Evolutionary conservation across 495 filamentous ascomycete species (phyloP).

Genomic region (Podospora didyma): DNA sequence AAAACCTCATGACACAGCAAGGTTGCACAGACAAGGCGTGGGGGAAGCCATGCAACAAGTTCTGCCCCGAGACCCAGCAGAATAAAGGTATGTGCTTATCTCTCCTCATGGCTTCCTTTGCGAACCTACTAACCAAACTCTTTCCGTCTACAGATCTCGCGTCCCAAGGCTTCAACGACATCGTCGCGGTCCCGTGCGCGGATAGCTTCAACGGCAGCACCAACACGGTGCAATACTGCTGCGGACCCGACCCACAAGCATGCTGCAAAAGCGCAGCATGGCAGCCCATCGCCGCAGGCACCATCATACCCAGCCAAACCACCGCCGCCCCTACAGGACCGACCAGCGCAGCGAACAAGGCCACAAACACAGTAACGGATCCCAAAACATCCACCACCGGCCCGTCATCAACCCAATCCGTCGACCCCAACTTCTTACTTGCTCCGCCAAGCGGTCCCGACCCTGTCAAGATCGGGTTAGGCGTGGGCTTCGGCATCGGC

Average conservation of each 20-base stretch:
- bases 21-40: constrained; percentile 21
- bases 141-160: neutral
- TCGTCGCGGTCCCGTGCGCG: constrained; percentile 17
- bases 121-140: neutral
- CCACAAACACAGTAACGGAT: neutral
- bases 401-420: too few relatives aligned
- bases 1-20: constrained; percentile 24
- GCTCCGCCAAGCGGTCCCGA: neutral
- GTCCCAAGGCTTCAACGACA: neutral
- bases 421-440: neutral
- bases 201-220: constrained; percentile 4
- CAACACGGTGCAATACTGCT: constrained; percentile 15
- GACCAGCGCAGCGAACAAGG: too few relatives aligned
- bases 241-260: constrained; percentile 5
- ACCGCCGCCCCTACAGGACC: neutral
- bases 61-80: neutral
- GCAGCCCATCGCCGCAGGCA: constrained; percentile 7
- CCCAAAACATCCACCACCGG: neutral
- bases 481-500: constrained; percentile 17
- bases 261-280: constrained; percentile 11
- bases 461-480: constrained; percentile 10
- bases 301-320: constrained; percentile 5
- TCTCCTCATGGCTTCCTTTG: neutral
- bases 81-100: neutral
- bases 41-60: constrained; percentile 12